Evolutionary conservation across 495 filamentous ascomycete species (phyloP), one percentile per base, ranked within the genome.

Genomic region (Penicillium ochrochloron): DNA sequence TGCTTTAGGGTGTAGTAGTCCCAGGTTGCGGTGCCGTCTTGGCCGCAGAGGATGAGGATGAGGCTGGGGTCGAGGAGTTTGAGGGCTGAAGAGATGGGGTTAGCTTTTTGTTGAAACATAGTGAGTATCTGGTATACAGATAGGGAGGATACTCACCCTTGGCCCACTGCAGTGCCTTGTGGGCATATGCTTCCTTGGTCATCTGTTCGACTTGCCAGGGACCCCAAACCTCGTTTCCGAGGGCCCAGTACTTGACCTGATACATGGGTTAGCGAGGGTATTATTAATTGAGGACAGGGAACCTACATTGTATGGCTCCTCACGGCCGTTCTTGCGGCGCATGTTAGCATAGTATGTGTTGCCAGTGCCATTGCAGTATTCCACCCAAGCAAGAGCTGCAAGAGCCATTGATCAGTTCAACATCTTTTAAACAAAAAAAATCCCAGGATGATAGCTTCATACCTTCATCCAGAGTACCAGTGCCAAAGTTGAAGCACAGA

Each of bases 321-420:
- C 79, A 23, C 81, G 85, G 1, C 91, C 91, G 72, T 93, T 88
- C 65, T 88, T 84, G 17, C 91, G 82, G 19, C 90, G 85, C 52
- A 92, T 75, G 71, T 93, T 92, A 56, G 90, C 91, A 75, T 91
- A 93, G 78, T 92, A 83, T 14, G 90, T 94, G 72, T 94, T 82
- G 35, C 82, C 79, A 9, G 81, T 84, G 39, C 86, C 85, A 70
- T 92, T 93, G 78, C 91, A 93, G 75, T 94, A 94, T 67, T 94
- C 91, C 35, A 93, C 78, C 91, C 90, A 94, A 11, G 79, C 90
- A 55, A 94, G 77, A 7, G 87, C 87, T 83, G 55, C 7, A 35
- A 44, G 41, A 44, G 34, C 7, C 10, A 25, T 44, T 17, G 6
- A 56, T 35, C 10, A 37, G 33, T 39, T 7, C 21, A 1, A 5